Base-by-base conservation (phyloP, 2,329 filamentous ascomycete species). In the Penicillium sp. region DNA sequence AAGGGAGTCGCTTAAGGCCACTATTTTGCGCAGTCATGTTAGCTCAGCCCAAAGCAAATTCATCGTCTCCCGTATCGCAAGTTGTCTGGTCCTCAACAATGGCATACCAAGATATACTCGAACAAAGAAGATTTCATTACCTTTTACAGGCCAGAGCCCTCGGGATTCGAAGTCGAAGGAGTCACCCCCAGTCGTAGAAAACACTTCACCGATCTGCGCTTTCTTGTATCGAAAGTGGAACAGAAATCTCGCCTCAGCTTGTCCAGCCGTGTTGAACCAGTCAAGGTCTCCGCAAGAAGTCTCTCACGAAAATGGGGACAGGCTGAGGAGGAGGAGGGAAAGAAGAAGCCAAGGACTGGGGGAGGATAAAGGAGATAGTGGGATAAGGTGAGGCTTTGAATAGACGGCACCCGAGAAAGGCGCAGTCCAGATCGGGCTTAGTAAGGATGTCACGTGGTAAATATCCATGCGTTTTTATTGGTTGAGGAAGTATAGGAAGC, bases 221-320 rank as follows among this genome's bases (percentile, higher is more conserved):
- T 64, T 60, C 56, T 44, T 42, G 45, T 14, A 20, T 40, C 43
- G 57, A 62, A 64, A 58, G 49, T 43, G 35, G 57, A 60, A 59
- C 61, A 68, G 59, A 64, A 55, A 60, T 59, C 61, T 65, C 60
- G 57, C 62, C 64, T 71, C 66, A 58, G 66, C 66, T 66, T 70
- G 67, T 68, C 69, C 66, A 70, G 72, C 69, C 69, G 66, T 66
- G 62, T 68, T 68, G 64, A 74, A 74, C 71, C 72, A 73, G 69
- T 71, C 62, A 72, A 74, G 72, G 71, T 72, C 70, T 73, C 71
- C 69, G 68, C 66, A 67, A 72, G 62, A 62, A 52, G 44, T 58
- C 61, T 69, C 64, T 71, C 69, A 71, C 68, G 68, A 65, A 69
- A 68, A 65, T 62, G 55, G 55, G 58, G 67, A 68, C 65, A 67